These are phyloP conservation scores for Gossypium trilobum DNA, from an alignment of 441 rosid species.

Conservation along the genomic window DNA sequence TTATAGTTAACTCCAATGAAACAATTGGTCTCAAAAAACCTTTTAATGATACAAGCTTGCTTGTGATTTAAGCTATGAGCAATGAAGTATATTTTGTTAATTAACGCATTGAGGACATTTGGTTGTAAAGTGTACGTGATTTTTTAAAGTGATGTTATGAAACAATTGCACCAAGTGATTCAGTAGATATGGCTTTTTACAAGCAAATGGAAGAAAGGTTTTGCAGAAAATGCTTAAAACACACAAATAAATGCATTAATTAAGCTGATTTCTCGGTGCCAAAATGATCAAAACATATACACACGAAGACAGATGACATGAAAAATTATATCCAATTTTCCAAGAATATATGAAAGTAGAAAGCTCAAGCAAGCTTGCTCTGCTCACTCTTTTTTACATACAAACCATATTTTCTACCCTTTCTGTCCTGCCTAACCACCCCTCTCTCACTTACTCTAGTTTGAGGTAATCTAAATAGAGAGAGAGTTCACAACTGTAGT, in stretches of 20 bases:
- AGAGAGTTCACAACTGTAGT: not conserved
- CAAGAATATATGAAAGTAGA: not conserved
- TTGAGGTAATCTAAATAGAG: not conserved
- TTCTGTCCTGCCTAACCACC: not conserved
- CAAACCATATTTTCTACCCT: not conserved
- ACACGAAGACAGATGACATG: not conserved
- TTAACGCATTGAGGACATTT: too few relatives aligned
- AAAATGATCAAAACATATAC: not conserved
- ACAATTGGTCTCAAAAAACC: too few relatives aligned
- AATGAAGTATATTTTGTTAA: too few relatives aligned
- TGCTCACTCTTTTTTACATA: not conserved
- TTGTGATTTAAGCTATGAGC: too few relatives aligned
- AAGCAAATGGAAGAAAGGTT: too few relatives aligned
- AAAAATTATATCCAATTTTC: not conserved
- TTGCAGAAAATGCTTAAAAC: too few relatives aligned
- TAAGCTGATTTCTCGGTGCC: not conserved
- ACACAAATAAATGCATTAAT: not conserved
- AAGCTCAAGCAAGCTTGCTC: not conserved
- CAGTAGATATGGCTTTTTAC: too few relatives aligned
- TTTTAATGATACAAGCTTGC: too few relatives aligned
- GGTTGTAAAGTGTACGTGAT: too few relatives aligned
- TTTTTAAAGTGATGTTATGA: too few relatives aligned
- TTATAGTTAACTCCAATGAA: too few relatives aligned
- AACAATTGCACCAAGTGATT: too few relatives aligned
- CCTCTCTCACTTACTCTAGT: not conserved